Evolutionary conservation across 768 basidiomycete genomes (phyloP).

Genomic region (Leccinellum rugosiceps): DNA sequence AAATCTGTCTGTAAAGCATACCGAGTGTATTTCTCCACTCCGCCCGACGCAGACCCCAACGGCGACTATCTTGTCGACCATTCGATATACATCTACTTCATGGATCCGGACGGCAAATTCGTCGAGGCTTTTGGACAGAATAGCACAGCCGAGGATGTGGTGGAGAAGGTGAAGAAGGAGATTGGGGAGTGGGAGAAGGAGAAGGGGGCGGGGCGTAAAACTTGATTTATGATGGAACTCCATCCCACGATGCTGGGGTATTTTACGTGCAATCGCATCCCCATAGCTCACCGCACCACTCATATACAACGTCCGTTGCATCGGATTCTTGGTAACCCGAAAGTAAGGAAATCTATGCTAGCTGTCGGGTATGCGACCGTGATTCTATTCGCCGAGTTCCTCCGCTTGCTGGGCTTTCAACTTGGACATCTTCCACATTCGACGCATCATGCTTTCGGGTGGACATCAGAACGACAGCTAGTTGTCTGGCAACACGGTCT

Average conservation of each 20-base stretch:
- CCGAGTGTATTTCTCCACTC: slow-evolving; percentile 98
- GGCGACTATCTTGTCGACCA: slow-evolving; percentile 98
- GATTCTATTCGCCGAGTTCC: slow-evolving; percentile 33
- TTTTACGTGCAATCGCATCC: slow-evolving; percentile 10
- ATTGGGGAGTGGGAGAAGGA: slow-evolving; percentile 39
- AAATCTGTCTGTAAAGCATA: slow-evolving; percentile 93
- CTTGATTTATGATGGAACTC: slow-evolving; percentile 15
- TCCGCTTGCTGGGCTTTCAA: slow-evolving; percentile 52
- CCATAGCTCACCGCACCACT: slow-evolving; percentile 15
- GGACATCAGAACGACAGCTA: neutral
- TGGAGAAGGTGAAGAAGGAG: slow-evolving; percentile 56
- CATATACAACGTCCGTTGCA: slow-evolving; percentile 3
- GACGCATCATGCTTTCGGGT: slow-evolving; percentile 66
- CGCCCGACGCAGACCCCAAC: slow-evolving; percentile 76
- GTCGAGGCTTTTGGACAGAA: slow-evolving; percentile 96
- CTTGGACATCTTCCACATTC: slow-evolving; percentile 83
- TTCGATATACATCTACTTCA: slow-evolving; percentile 96
- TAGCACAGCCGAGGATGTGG: slow-evolving; percentile 64
- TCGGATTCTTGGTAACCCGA: neutral
- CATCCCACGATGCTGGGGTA: neutral
- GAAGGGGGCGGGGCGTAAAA: slow-evolving; percentile 24
- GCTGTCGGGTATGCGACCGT: slow-evolving; percentile 12
- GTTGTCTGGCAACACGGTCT: neutral
- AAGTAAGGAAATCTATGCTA: slow-evolving; percentile 10
- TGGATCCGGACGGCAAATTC: slow-evolving; percentile 93